phyloP scores from a whole-genome alignment of 139 green algal species.

The Chlamydomonas incerta region DNA sequence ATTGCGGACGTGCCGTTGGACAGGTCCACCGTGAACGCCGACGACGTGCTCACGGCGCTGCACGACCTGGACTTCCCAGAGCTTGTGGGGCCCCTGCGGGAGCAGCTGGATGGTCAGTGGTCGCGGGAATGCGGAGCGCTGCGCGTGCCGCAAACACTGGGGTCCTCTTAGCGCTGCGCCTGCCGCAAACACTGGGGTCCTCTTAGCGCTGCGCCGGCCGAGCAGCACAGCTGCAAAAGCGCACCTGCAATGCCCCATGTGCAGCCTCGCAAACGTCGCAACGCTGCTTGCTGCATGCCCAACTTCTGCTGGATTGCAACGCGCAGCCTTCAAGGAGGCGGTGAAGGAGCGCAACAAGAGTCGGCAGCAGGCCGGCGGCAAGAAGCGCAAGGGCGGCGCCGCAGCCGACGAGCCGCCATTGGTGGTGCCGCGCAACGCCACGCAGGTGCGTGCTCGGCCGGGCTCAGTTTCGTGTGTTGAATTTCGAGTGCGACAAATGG shows the following conservation, averaged over 20 bases:
- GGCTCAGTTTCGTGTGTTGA: too few species aligned
- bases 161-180: too few species aligned
- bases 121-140: not conserved
- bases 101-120: conserved; percentile 73
- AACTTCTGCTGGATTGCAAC: not conserved
- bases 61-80: conserved; percentile 88
- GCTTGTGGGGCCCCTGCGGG: conserved; percentile 72
- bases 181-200: too few species aligned
- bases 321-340: conserved; percentile 31
- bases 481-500: too few species aligned
- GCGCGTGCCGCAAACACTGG: not conserved
- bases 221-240: too few species aligned
- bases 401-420: not conserved
- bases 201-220: too few species aligned
- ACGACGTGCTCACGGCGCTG: conserved; percentile 85
- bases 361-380: not conserved
- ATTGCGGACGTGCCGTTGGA: too few species aligned
- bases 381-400: conserved; percentile 23
- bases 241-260: too few species aligned
- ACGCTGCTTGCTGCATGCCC: not conserved
- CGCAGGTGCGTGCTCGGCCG: too few species aligned
- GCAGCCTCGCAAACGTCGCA: too few species aligned
- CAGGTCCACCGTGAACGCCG: conserved; percentile 55
- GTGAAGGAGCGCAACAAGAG: conserved; percentile 35
- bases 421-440: not conserved